Evolutionary conservation across 768 basidiomycete genomes (phyloP).

Genomic region (Tylopilus subfusipes): DNA sequence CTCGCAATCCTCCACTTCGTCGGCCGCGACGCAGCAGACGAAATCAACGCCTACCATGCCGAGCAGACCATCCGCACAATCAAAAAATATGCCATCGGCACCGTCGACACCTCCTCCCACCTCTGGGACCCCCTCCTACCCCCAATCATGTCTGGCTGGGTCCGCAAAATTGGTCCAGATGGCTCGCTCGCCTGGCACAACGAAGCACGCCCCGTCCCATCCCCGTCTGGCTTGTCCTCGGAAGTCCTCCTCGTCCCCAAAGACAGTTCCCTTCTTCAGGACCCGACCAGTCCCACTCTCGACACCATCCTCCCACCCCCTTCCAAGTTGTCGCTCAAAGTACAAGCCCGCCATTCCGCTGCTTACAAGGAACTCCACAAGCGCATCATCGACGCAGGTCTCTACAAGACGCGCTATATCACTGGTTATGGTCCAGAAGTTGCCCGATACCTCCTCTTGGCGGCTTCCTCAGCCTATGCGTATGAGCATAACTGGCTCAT

Average conservation of each 20-base stretch:
- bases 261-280: constrained; percentile 22
- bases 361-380: constrained; percentile 81
- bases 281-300: constrained; percentile 39
- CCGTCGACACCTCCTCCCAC: constrained; percentile 49
- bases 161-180: constrained; percentile 48
- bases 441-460: constrained; percentile 70
- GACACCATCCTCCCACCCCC: constrained; percentile 50
- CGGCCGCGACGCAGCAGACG: constrained; percentile 91
- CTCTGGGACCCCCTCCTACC: constrained; percentile 79
- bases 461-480: constrained; percentile 51
- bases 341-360: constrained; percentile 63
- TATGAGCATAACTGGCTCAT: constrained; percentile 67
- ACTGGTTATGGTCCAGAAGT: constrained; percentile 89
- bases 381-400: constrained; percentile 69
- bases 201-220: constrained; percentile 50
- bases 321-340: constrained; percentile 49
- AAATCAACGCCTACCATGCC: constrained; percentile 89
- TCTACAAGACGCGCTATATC: constrained; percentile 81
- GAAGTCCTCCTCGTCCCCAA: constrained; percentile 63
- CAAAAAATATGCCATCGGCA: constrained; percentile 59
- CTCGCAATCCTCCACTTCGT: constrained; percentile 92
- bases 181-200: constrained; percentile 54
- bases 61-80: constrained; percentile 35
- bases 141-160: constrained; percentile 84
- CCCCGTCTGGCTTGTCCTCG: constrained; percentile 36